Evolutionary conservation across 768 basidiomycete species (phyloP), one percentile per base, ranked within the genome.

Genomic region (Psilocybe tampanensis): DNA sequence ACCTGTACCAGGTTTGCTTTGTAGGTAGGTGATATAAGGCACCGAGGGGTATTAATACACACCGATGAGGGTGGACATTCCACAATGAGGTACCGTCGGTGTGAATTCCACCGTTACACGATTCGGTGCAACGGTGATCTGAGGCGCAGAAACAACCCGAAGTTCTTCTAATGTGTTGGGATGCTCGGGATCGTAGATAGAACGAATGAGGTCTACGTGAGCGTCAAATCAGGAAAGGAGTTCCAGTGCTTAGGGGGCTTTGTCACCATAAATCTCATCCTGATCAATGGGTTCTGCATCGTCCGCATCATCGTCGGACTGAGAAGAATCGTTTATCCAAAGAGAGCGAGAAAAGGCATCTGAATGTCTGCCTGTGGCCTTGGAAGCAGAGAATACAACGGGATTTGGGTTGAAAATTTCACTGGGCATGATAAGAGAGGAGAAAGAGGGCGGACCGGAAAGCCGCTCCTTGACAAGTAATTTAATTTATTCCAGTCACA

Each of bases 11-110:
- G 36, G 18, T n/a, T 44, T 51, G 36, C 47, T 48, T 45, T 18
- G 32, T 51, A 23, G 6, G 17, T 48, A 2, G 15, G 47, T 33
- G 26, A 48, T 48, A 60, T 34, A 54, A 21, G 22, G 21, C 7
- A 41, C 62, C 50, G 21, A 43, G 17, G n/a, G 34, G 21, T 42
- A 51, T 34, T 22, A 44, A 44, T 2, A 68, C 81, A 56, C 62
- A 91, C 95, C 96, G 55, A 99, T 98, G 50, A 98, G 76, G 2
- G 95, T 98, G 9, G 94, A 95, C 93, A 95, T 94, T 47, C 94
- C 94, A 61, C 96, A 98, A 67, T 98, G 95, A 9, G 97, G 96
- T 15, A 97, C 93, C 0, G 97, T 98, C 3, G 97, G 96, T 5
- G 97, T 98, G 67, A 98, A 95, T 68, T 96, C 94, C 60, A 99